Evolutionary conservation across 352 stramenopile genomes (phyloP), one percentile per base, ranked within the genome.

Genomic region (Phytophthora crassamura): DNA sequence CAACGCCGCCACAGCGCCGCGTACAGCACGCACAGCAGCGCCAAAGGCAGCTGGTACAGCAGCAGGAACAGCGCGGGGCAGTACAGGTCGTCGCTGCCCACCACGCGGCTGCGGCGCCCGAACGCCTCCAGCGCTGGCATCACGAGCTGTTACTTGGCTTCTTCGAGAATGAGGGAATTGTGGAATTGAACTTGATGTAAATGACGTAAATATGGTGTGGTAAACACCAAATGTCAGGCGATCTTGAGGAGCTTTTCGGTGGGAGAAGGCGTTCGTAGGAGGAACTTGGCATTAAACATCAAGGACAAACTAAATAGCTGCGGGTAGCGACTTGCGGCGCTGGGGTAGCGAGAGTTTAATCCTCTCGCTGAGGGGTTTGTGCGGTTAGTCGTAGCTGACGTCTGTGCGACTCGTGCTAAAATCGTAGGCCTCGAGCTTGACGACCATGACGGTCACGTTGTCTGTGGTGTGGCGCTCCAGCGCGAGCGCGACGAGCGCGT

Each of bases 121-220:
- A 90, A 95, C 41, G 93, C 76, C 65, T 93, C 82, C 30, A 96
- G 86, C 82, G 88, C 86, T 12, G 88, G 88, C 88, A 96, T 78
- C 2, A 25, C 53, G 18, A 38, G 5, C 38, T 12, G 41, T 39
- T 45, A 53, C 57, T 59, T 46, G 40, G 36, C 55, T 25, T 3
- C 22, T 60, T 39, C 56, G 50, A 28, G 51, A 64, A 67, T 72
- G 64, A 36, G 64, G 45, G 47, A 60, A 56, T 8, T 5, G 30
- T 28, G 22, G 30, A 25, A 25, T 25, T 25, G 22, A 25, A 25
- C 1, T 25, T 25, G 22, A 25, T 25, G 1, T n/a, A n/a, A n/a
- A n/a, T n/a, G n/a, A n/a, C n/a, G n/a, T n/a, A n/a, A n/a, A n/a
- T n/a, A n/a, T 42, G 11, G 36, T 42, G 36, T 42, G 18, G 36